These are phyloP conservation scores for Curvularia spicifera DNA, from an alignment of 2,329 filamentous ascomycete genomes.

Conservation along the genomic window DNA sequence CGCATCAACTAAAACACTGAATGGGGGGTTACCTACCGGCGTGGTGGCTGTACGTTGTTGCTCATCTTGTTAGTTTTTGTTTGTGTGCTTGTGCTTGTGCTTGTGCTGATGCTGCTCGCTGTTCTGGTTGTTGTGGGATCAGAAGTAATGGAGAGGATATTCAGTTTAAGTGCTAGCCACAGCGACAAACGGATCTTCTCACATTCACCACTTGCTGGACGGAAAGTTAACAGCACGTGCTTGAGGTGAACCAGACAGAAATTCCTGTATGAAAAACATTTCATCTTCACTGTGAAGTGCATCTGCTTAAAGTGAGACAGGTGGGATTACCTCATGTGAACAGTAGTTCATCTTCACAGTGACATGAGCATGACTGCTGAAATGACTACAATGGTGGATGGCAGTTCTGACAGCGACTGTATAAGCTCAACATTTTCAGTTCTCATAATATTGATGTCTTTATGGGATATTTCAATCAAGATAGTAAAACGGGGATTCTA, in stretches of 20 bases:
- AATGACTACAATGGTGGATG: background rate
- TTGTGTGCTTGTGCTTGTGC: too few relatives aligned
- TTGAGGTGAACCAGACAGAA: background rate
- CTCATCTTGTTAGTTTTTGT: background rate
- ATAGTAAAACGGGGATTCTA: background rate
- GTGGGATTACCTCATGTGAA: too few relatives aligned
- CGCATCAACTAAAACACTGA: background rate
- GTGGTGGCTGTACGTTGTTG: background rate
- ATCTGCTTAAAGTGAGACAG: background rate
- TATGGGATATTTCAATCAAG: background rate
- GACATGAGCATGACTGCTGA: background rate
- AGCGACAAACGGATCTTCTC: background rate
- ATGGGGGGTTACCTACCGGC: background rate
- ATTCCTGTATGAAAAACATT: too few relatives aligned
- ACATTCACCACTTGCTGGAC: background rate
- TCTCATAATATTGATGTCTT: too few relatives aligned
- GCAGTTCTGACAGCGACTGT: background rate
- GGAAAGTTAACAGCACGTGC: background rate
- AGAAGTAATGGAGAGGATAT: background rate
- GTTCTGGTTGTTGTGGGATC: background rate
- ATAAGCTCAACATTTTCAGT: background rate
- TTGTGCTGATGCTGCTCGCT: background rate
- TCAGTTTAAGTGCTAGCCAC: background rate
- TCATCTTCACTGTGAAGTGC: background rate
- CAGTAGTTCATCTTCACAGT: background rate